Conservation (phyloP, 441 rosid genomes). For the Geranium incanum region DNA sequence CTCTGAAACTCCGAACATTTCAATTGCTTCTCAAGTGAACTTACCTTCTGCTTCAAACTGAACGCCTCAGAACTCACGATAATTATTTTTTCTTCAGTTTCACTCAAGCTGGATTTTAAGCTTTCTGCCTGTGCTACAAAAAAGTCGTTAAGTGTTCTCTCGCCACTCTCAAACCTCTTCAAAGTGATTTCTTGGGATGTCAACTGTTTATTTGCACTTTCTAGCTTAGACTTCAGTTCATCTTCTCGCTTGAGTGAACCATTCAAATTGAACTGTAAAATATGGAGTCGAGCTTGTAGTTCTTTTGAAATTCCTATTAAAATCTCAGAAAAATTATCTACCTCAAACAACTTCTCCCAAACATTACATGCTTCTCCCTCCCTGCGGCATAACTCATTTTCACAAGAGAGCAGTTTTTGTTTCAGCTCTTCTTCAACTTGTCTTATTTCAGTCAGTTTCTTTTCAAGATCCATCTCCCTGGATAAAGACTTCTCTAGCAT, state of each 20-base stretch:
- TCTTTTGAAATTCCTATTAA: slow-evolving; percentile 63
- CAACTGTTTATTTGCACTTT: slow-evolving; percentile 35
- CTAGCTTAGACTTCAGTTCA: slow-evolving; percentile 45
- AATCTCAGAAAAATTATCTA: slow-evolving; percentile 62
- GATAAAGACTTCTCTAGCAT: slow-evolving; percentile 67
- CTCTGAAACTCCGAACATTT: slow-evolving; percentile 36
- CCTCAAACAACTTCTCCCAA: slow-evolving; percentile 51
- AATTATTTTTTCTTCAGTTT: slow-evolving; percentile 49
- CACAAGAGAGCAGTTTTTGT: slow-evolving; percentile 40
- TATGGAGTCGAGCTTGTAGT: slow-evolving; percentile 50
- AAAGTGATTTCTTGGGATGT: slow-evolving; percentile 43
- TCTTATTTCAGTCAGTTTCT: slow-evolving; percentile 64
- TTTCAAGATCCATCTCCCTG: slow-evolving; percentile 81
- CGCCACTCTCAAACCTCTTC: slow-evolving; percentile 46
- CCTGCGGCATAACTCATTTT: slow-evolving; percentile 44
- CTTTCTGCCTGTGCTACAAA: slow-evolving; percentile 39
- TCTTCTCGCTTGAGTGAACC: slow-evolving; percentile 48
- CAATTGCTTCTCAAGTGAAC: slow-evolving; percentile 54
- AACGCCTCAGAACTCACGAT: slow-evolving; percentile 46
- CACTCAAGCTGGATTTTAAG: slow-evolving; percentile 47
- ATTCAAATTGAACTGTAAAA: slow-evolving; percentile 58
- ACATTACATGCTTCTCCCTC: slow-evolving; percentile 58
- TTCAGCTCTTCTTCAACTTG: slow-evolving; percentile 49
- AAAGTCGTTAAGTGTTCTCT: slow-evolving; percentile 33
- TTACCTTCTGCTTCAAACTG: slow-evolving; percentile 39